Evolutionary conservation across 805 yeast species (phyloP), one percentile per base, ranked within the genome.

Genomic region (Ogataea philodendri): DNA sequence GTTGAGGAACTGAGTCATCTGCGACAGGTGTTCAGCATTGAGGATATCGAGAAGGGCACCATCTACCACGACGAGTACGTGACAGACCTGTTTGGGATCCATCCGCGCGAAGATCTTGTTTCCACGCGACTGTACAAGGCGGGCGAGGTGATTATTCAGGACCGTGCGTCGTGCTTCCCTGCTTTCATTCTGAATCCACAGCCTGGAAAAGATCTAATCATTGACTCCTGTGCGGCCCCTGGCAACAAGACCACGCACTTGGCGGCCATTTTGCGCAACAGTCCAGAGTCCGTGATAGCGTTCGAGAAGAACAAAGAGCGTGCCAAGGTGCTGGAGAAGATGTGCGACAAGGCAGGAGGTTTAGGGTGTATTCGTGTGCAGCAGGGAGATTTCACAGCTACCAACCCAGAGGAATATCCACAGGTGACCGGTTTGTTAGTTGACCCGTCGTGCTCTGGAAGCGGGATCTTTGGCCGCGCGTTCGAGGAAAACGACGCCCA

Each of bases 221-320:
- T 93, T 28, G 99, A 93, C 62, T 83, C 96, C 1, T 89, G 97
- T 63, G 89, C 97, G 3, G 98, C 99, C 0, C 99, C 99, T 4
- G 99, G 99, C 5, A 93, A 93, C 60, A 94, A 93, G 58, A 93
- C 99, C 0, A 86, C 97, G 0, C 97, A 90, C 62, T 64, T 82
- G 15, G 96, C 96, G 0, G 76, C 93, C 0, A 66, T 74, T 32
- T 60, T 86, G 15, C 47, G 53, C 3, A 62, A 63, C 23, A 48
- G 62, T 2, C 64, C 66, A 0, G 34, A 45, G 10, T 72, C 75
- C 5, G 78, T 88, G 7, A 70, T 70, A 48, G 98, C 98, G 0
- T 93, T 88, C 61, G 99, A 93, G 60, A 74, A 88, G 54, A 95
- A 93, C 54, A 65, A 70, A 3, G 72, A 73, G 28, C 70, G 99